These are phyloP conservation scores for Carallia brachiata DNA, from an alignment of 345 rosid genomes.

Conservation along the genomic window DNA sequence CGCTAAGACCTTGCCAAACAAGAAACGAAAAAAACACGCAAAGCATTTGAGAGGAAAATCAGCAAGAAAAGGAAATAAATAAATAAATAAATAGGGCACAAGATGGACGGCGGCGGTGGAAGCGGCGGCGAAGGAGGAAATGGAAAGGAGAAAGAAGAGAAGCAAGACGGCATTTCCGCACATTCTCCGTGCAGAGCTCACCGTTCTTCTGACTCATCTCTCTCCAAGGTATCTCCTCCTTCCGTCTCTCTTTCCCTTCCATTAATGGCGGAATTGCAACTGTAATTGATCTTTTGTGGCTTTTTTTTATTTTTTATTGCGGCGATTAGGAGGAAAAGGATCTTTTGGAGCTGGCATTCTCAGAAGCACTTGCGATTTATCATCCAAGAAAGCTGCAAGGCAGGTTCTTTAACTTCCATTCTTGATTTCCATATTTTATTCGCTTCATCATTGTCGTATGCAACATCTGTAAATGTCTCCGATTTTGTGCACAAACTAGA, in stretches of 20 bases:
- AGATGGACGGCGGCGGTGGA: conserved; percentile 13
- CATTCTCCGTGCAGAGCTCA: conserved; percentile 95
- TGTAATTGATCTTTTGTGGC: background rate
- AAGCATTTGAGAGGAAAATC: too few relatives aligned
- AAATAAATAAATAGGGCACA: background rate
- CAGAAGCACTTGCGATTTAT: conserved; percentile 87
- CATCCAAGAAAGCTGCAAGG: conserved; percentile 87
- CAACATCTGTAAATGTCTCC: too few relatives aligned
- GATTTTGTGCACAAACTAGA: background rate
- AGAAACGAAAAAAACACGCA: too few relatives aligned
- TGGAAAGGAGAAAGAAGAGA: conserved; percentile 50
- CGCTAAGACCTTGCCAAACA: too few relatives aligned
- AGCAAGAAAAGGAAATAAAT: too few relatives aligned
- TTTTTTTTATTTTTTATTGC: conserved; percentile 11
- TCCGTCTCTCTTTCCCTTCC: background rate
- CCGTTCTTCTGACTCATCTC: conserved; percentile 92
- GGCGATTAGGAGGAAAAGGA: conserved; percentile 75
- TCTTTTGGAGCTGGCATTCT: conserved; percentile 82
- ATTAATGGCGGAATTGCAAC: background rate
- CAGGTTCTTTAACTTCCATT: background rate
- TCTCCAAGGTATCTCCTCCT: conserved; percentile 57
- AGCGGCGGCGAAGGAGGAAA: conserved; percentile 35
- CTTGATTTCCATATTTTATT: background rate
- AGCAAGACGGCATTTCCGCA: conserved; percentile 85
- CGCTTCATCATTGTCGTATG: background rate